Conservation (phyloP, 2,329 filamentous ascomycete species). For the Scopulariopsis brevicaulis region DNA sequence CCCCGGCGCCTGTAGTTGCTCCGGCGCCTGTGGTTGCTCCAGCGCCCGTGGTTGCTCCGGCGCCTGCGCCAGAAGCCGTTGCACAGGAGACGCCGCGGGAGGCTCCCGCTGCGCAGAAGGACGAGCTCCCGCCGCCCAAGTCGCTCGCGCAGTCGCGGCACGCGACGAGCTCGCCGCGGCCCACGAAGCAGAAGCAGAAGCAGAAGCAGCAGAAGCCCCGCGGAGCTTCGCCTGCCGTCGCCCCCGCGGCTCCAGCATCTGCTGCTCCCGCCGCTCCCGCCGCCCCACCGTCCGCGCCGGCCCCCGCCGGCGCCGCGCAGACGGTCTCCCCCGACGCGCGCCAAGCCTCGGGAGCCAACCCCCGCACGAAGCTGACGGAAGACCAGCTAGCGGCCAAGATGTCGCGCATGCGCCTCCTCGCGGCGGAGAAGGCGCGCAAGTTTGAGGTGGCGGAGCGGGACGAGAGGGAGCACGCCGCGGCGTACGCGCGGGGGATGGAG, state of each 20-base stretch:
- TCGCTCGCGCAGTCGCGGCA: constrained; percentile 4
- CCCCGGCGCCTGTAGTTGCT: constrained; percentile 5
- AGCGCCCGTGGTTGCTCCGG: not conserved
- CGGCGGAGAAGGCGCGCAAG: constrained; percentile 45
- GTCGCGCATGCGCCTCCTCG: constrained; percentile 47
- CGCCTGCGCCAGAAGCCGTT: not conserved
- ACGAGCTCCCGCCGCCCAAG: not conserved
- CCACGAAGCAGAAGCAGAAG: constrained; percentile 6
- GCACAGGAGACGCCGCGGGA: not conserved
- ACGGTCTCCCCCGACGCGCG: constrained; percentile 24
- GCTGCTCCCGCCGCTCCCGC: not conserved
- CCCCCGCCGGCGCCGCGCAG: constrained; percentile 9
- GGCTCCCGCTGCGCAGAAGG: not conserved
- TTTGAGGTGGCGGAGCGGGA: constrained; percentile 48
- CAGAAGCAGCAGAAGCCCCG: constrained; percentile 1
- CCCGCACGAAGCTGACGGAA: constrained; percentile 48
- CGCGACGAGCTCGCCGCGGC: constrained; percentile 4
- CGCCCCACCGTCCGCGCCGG: constrained; percentile 16
- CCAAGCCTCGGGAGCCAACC: constrained; percentile 43
- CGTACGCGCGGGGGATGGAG: constrained; percentile 43
- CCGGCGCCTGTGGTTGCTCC: not conserved
- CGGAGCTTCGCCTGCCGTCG: not conserved
- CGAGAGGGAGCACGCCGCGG: constrained; percentile 40
- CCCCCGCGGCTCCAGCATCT: not conserved
- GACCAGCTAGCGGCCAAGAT: constrained; percentile 47